Evolutionary conservation across 768 basidiomycete genomes (phyloP), one percentile per base, ranked within the genome.

Genomic region (Fomitopsis pulvina): DNA sequence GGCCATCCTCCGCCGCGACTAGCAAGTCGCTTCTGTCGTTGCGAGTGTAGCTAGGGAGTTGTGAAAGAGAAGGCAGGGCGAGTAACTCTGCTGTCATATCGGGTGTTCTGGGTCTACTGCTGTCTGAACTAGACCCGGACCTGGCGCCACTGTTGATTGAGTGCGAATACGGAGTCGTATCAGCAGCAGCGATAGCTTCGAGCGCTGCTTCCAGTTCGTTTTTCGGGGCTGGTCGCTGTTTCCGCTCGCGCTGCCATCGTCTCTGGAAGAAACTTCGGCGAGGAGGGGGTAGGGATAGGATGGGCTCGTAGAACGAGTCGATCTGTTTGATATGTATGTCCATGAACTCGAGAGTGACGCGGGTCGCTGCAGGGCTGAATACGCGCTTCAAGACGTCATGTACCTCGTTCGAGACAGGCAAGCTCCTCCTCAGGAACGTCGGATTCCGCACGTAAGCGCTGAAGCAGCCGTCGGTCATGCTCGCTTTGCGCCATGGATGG

Each of bases 281-380:
- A 14, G 6, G 34, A 14, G 34, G 34, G 14, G 34, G 34, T 37
- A 7, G 29, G 8, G 29, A 7, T 14, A 14, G 34, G 41, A 22
- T 6, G 27, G 18, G 22, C 41, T 28, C 54, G 55, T 54, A 66
- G 57, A 66, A 66, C 22, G 58, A 59, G 41, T 58, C 52, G 38
- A 62, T 47, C 44, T 59, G 52, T 37, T 49, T 24, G 40, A 66
- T 38, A 29, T 28, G 48, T 42, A 62, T 54, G 27, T 83, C 76
- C 5, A 94, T 71, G 2, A 82, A 75, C 3, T 70, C 63, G 34
- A 94, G 70, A 16, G 77, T 70, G 48, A 85, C 80, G 27, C 90
- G 83, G 25, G 63, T 59, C 6, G 87, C 83, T 58, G 88, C 79
- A 45, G 83, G 65, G n/a, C 70, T 66, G 68, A 93, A 90, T 52